phyloP scores from a whole-genome alignment of 345 rosid genomes.

The Euphorbia pulcherrima region DNA sequence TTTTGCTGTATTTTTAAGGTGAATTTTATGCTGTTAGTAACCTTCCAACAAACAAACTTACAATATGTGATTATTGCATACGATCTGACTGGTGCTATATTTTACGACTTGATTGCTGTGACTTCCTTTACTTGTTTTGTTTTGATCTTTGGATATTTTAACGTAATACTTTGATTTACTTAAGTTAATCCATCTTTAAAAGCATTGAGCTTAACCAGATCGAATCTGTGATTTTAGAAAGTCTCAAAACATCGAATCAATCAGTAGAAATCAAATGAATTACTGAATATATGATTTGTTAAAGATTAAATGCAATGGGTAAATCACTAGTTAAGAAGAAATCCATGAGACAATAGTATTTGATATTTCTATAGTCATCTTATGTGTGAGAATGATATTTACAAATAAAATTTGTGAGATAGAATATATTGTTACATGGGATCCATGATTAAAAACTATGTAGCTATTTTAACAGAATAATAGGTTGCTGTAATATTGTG shows the following conservation, averaged over 20 bases:
- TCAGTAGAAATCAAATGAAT: too few relatives aligned
- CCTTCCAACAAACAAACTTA: neutral
- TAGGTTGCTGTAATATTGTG: neutral
- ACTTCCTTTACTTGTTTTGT: neutral
- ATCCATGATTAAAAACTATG: neutral
- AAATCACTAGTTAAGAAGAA: neutral
- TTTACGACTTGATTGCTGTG: neutral
- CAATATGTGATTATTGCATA: neutral
- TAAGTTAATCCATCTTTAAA: neutral
- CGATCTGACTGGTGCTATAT: neutral
- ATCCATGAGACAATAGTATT: neutral
- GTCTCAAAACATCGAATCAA: too few relatives aligned
- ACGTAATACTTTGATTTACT: neutral
- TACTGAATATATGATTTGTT: too few relatives aligned
- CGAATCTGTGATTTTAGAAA: too few relatives aligned
- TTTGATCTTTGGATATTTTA: neutral
- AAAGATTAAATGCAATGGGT: too few relatives aligned
- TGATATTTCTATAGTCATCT: neutral
- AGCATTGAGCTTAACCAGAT: neutral
- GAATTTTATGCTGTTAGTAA: neutral
- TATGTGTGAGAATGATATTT: neutral
- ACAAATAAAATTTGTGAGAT: too few relatives aligned
- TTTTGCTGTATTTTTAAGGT: neutral
- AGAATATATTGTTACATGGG: neutral
- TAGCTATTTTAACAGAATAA: neutral